A percentile compares a stretch with the other conserved stretches of the same genome.
These are phyloP conservation scores for Coniochaeta sp. DNA, from an alignment of 2,329 filamentous ascomycete species.

Conservation along the genomic window DNA sequence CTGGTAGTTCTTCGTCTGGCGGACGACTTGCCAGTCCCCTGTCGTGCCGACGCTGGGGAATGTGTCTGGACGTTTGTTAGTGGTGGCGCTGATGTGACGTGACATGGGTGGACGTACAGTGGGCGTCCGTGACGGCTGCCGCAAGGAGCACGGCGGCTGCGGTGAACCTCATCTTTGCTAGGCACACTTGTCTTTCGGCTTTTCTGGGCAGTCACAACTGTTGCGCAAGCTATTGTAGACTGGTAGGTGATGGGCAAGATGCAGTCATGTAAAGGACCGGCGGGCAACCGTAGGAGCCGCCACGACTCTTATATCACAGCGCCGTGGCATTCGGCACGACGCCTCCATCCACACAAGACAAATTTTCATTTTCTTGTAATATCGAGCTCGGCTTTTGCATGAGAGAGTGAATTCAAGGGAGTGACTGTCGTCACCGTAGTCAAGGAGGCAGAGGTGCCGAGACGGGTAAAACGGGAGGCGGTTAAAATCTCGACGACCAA, in stretches of 20 bases:
- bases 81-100: background rate
- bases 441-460: constrained; percentile 1
- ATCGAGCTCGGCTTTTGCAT: background rate
- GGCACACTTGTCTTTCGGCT: background rate
- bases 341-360: background rate
- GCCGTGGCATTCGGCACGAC: background rate
- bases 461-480: constrained; percentile 1
- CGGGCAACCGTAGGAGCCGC: background rate
- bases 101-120: constrained; percentile 4
- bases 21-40: constrained; percentile 20
- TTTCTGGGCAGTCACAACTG: background rate
- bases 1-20: constrained; percentile 27
- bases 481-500: constrained; percentile 2
- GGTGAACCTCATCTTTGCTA: constrained; percentile 6
- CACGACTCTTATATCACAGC: background rate
- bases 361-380: background rate
- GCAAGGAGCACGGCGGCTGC: constrained; percentile 2
- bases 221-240: background rate
- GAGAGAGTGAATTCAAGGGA: background rate
- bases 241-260: background rate
- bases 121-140: constrained; percentile 9
- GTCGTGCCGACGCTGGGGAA: constrained; percentile 11
- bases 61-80: constrained; percentile 8
- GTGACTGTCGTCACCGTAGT: background rate
- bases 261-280: background rate